Percentiles rank a stretch among this genome's conserved stretches.
These are phyloP conservation scores for Podaxis rugospora DNA, from an alignment of 768 basidiomycete genomes.

Conservation along the genomic window DNA sequence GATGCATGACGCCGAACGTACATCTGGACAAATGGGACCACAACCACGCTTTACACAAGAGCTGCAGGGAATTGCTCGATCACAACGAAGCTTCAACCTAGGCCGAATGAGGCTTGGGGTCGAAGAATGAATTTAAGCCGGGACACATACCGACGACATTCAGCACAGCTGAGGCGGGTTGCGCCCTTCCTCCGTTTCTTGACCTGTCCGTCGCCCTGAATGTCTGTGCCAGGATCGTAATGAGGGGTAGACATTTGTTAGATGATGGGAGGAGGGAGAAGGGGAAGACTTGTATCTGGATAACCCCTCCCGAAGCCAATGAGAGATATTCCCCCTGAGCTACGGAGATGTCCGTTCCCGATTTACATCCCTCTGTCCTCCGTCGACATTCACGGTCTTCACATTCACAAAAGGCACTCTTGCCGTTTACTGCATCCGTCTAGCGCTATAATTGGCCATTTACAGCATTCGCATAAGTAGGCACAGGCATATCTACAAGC, in stretches of 20 bases:
- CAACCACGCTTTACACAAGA: conserved; percentile 80
- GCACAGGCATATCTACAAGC: background rate
- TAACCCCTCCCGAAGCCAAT: background rate
- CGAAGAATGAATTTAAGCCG: conserved; percentile 8
- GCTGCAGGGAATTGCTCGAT: conserved; percentile 72
- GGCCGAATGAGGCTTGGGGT: background rate
- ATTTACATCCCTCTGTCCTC: conserved; percentile 1
- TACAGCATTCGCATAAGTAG: background rate
- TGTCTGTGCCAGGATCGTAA: conserved; percentile 25
- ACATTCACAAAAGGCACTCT: background rate
- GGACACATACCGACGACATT: conserved; percentile 59
- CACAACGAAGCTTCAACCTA: conserved; percentile 70
- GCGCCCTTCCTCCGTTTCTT: conserved; percentile 71
- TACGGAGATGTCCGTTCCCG: conserved; percentile 9
- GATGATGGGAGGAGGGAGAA: conserved; percentile 21
- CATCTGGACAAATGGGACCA: conserved; percentile 80
- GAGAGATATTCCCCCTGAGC: conserved; percentile 4
- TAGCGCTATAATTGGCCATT: background rate
- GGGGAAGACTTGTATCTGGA: conserved; percentile 4
- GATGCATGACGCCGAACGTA: conserved; percentile 27
- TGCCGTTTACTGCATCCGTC: background rate
- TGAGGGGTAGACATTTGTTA: conserved; percentile 30
- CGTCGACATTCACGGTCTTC: background rate
- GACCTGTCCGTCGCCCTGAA: conserved; percentile 24
- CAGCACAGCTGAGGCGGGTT: conserved; percentile 74